Conservation (phyloP, 2,329 filamentous ascomycete genomes). For the Trichoderma atroviride region DNA sequence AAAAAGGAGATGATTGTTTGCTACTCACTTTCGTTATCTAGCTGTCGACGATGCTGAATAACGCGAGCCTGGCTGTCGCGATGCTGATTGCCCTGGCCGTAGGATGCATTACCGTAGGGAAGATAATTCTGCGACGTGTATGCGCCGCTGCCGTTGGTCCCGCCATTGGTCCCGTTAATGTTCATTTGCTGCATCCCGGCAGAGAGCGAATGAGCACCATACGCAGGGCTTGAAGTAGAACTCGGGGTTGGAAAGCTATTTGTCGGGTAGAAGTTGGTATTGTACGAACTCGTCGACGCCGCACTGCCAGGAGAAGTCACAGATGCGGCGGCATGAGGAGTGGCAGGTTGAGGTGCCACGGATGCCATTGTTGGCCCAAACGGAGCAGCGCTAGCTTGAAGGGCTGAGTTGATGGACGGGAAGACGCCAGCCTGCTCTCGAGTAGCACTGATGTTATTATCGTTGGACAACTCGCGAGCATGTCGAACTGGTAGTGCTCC, state of each 20-base stretch:
- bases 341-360: slow-evolving; percentile 35
- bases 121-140: slow-evolving; percentile 63
- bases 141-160: slow-evolving; percentile 45
- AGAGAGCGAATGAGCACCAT: slow-evolving; percentile 56
- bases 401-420: slow-evolving; percentile 67
- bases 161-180: slow-evolving; percentile 50
- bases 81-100: slow-evolving; percentile 52
- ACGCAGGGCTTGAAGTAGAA: slow-evolving; percentile 29
- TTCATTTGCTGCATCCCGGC: slow-evolving; percentile 70
- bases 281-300: slow-evolving; percentile 36
- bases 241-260: slow-evolving; percentile 38
- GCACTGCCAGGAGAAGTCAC: slow-evolving; percentile 33
- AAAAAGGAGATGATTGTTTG: not conserved
- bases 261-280: slow-evolving; percentile 39
- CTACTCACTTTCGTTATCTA: slow-evolving; percentile 70
- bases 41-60: slow-evolving; percentile 73
- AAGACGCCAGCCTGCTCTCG: slow-evolving; percentile 54
- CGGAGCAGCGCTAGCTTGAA: slow-evolving; percentile 78
- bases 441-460: slow-evolving; percentile 44
- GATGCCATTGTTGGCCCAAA: slow-evolving; percentile 66
- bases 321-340: slow-evolving; percentile 33
- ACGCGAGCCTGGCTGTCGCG: slow-evolving; percentile 77
- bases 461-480: slow-evolving; percentile 69
- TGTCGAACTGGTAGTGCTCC: slow-evolving; percentile 68
- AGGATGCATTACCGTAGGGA: slow-evolving; percentile 56